These are phyloP conservation scores for Diplodia scrobiculata DNA, from an alignment of 2,329 filamentous ascomycete species.

Conservation along the genomic window DNA sequence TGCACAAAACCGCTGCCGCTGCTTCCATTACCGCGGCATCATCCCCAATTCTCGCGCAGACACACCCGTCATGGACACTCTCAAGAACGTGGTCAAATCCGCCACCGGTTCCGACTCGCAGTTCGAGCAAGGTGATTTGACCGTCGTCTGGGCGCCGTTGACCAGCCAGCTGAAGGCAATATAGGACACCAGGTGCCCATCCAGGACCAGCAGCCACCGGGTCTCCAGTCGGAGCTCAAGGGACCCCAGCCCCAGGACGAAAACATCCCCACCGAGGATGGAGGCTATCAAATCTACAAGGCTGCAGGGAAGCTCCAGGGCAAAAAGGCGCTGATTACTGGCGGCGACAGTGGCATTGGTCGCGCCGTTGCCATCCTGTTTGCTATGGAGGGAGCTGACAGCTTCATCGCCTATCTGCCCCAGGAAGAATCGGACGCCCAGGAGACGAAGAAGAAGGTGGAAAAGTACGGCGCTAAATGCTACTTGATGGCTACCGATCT, in stretches of 20 bases:
- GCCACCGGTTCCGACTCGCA: constrained; percentile 14
- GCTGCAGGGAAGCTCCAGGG: constrained; percentile 74
- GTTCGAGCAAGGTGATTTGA: constrained; percentile 20
- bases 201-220: constrained; percentile 54
- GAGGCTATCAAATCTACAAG: constrained; percentile 70
- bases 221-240: constrained; percentile 59
- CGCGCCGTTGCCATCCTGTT: constrained; percentile 74
- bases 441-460: constrained; percentile 70
- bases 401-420: constrained; percentile 71
- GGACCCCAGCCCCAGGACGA: constrained; percentile 63
- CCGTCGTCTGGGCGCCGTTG: too few relatives aligned
- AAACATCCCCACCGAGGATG: constrained; percentile 67
- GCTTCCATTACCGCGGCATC: not conserved
- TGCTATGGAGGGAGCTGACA: constrained; percentile 77
- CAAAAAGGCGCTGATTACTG: constrained; percentile 77
- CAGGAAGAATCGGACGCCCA: constrained; percentile 76
- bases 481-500: constrained; percentile 67
- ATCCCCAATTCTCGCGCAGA: not conserved
- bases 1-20: not conserved
- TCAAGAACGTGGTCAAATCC: constrained; percentile 15
- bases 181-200: constrained; percentile 30
- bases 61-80: not conserved
- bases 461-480: constrained; percentile 67
- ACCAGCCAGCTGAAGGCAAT: not conserved
- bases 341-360: constrained; percentile 78